phyloP scores from a whole-genome alignment of 345 rosid species.

The Schrenkiella parvula region DNA sequence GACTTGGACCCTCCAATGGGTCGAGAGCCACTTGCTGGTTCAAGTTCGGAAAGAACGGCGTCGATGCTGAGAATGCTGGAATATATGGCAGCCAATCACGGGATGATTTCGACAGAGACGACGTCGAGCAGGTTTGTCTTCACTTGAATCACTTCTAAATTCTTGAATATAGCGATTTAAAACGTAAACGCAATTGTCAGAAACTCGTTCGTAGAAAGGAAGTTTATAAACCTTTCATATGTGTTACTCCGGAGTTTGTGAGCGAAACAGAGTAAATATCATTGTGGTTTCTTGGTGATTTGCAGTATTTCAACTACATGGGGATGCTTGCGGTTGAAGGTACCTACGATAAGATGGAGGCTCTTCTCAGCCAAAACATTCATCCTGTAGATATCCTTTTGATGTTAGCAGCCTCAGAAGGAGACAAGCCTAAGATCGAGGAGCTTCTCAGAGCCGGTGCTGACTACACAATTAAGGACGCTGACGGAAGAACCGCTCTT shows the following conservation, averaged over 20 bases:
- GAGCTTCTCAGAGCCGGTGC: conserved; percentile 86
- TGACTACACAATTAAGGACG: conserved; percentile 53
- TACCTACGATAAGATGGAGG: conserved; percentile 84
- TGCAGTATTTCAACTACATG: conserved; percentile 94
- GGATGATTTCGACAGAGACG: conserved; percentile 92
- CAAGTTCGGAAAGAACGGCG: conserved; percentile 82
- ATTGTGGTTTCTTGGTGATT: neutral
- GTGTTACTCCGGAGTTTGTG: neutral
- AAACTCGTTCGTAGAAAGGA: neutral
- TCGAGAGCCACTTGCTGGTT: conserved; percentile 74
- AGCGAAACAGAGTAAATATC: neutral
- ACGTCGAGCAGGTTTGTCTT: conserved; percentile 84
- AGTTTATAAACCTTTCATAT: neutral
- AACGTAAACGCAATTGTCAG: neutral
- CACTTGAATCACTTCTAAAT: neutral
- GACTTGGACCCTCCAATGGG: conserved; percentile 70
- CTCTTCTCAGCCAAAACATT: conserved; percentile 62
- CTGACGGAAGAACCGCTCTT: conserved; percentile 69
- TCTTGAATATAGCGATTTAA: neutral
- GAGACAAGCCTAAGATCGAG: conserved; percentile 85
- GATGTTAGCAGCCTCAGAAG: conserved; percentile 83
- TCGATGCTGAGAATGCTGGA: conserved; percentile 96
- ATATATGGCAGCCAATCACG: conserved; percentile 87
- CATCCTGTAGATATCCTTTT: conserved; percentile 83
- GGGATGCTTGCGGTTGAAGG: conserved; percentile 97